Evolutionary conservation across 2,329 filamentous ascomycete species (phyloP).

Genomic region (Paracamarosporium sp.): DNA sequence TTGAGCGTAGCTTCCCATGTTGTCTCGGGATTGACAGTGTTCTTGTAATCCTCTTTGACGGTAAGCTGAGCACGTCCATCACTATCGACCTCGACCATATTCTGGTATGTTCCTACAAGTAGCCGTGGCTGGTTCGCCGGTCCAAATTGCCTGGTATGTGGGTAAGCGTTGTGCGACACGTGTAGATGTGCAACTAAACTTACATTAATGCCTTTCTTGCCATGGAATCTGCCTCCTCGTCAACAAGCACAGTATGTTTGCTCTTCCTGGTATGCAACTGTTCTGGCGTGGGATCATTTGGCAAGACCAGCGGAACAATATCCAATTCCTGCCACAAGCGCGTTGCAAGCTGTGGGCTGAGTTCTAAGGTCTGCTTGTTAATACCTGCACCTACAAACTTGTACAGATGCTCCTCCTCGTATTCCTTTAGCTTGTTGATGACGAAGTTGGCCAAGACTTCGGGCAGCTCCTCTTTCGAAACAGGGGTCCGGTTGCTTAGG

Average conservation of each 20-base stretch:
- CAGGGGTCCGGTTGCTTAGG: slow-evolving; percentile 19
- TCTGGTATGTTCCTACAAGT: slow-evolving; percentile 66
- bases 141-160: slow-evolving; percentile 62
- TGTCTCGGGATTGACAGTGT: slow-evolving; percentile 61
- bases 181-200: slow-evolving; percentile 31
- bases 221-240: slow-evolving; percentile 84
- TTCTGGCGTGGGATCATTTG: slow-evolving; percentile 19
- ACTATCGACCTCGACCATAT: slow-evolving; percentile 74
- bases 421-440: slow-evolving; percentile 62
- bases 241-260: slow-evolving; percentile 67
- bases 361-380: slow-evolving; percentile 63
- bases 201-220: slow-evolving; percentile 78
- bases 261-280: slow-evolving; percentile 6
- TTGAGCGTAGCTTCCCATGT: slow-evolving; percentile 73
- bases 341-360: slow-evolving; percentile 71
- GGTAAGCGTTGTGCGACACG: not conserved
- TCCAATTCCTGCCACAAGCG: slow-evolving; percentile 79
- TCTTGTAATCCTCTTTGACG: slow-evolving; percentile 63
- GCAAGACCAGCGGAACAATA: slow-evolving; percentile 73
- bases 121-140: slow-evolving; percentile 74
- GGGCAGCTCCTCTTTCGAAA: slow-evolving; percentile 22
- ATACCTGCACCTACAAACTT: slow-evolving; percentile 81
- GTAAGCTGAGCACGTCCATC: slow-evolving; percentile 69
- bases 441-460: slow-evolving; percentile 63
- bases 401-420: slow-evolving; percentile 69